Percentiles rank a stretch among this genome's conserved stretches.
phyloP scores from a whole-genome alignment of 192 early-diverging fungal species.

The Cetraspora pellucida region DNA sequence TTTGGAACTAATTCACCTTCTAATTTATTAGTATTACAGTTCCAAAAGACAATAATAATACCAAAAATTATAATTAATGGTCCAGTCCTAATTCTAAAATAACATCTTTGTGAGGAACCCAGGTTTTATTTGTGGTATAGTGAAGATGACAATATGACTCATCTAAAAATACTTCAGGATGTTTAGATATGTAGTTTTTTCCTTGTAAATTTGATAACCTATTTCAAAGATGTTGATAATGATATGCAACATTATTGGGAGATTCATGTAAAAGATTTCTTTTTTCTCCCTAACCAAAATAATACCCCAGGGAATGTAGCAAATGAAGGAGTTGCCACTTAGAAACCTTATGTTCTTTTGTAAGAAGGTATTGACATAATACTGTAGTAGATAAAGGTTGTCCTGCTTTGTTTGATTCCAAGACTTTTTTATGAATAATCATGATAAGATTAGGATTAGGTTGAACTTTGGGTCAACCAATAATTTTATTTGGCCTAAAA shows the following conservation, averaged over 20 bases:
- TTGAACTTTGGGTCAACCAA: neutral
- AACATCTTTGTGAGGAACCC: constrained; percentile 8
- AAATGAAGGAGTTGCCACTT: too few species aligned
- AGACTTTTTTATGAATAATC: neutral
- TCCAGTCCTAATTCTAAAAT: too few species aligned
- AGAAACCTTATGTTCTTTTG: too few species aligned
- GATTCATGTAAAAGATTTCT: too few species aligned
- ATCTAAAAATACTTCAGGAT: constrained; percentile 16
- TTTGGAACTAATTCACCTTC: constrained; percentile 2
- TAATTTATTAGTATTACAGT: too few species aligned
- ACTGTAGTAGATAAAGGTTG: too few species aligned
- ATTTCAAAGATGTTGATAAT: neutral
- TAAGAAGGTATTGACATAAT: too few species aligned
- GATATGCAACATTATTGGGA: constrained; percentile 17
- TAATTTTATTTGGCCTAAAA: neutral
- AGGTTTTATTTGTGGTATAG: neutral
- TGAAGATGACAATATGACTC: constrained; percentile 24
- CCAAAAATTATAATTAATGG: too few species aligned
- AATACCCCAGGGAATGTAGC: too few species aligned
- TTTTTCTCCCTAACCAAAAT: too few species aligned
- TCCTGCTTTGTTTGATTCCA: neutral
- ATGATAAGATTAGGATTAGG: neutral
- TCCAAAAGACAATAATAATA: too few species aligned
- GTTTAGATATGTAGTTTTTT: neutral
- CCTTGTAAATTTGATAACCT: neutral